Percentiles rank a stretch among this genome's conserved stretches.
Conservation (phyloP, 2,329 filamentous ascomycete species). For the Aspergillus sp. region DNA sequence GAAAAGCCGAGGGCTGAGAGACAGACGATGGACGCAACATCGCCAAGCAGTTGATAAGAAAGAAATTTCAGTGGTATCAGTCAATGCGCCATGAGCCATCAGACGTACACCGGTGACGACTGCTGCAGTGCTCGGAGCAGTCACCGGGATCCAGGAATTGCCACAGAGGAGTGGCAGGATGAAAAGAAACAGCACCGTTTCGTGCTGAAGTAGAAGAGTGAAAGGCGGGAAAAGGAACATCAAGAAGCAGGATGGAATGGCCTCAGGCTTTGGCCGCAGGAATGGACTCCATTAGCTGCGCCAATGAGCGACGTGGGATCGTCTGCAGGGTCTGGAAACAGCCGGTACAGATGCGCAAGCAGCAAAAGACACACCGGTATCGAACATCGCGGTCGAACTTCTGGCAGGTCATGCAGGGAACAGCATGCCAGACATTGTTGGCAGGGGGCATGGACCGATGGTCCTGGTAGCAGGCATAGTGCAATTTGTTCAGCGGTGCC, state of each 20-base stretch:
- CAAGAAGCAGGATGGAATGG: not conserved
- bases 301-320: constrained; percentile 35
- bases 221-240: not conserved
- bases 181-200: not conserved
- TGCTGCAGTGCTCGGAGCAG: not conserved
- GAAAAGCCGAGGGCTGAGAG: not conserved
- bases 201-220: not conserved
- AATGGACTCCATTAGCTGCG: constrained; percentile 33
- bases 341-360: constrained; percentile 41
- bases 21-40: not conserved
- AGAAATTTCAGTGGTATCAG: not conserved
- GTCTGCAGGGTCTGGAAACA: constrained; percentile 40
- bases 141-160: not conserved
- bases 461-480: constrained; percentile 44
- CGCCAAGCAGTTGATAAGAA: not conserved
- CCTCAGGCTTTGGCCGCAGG: constrained; percentile 5
- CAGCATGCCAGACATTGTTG: constrained; percentile 43
- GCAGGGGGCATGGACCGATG: constrained; percentile 39
- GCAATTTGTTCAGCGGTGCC: constrained; percentile 38
- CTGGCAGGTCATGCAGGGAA: constrained; percentile 48
- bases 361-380: constrained; percentile 46
- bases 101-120: not conserved
- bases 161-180: not conserved
- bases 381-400: constrained; percentile 41
- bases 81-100: not conserved